phyloP scores from a whole-genome alignment of 148 eudicot genomes.

The Suaeda aralocaspica region DNA sequence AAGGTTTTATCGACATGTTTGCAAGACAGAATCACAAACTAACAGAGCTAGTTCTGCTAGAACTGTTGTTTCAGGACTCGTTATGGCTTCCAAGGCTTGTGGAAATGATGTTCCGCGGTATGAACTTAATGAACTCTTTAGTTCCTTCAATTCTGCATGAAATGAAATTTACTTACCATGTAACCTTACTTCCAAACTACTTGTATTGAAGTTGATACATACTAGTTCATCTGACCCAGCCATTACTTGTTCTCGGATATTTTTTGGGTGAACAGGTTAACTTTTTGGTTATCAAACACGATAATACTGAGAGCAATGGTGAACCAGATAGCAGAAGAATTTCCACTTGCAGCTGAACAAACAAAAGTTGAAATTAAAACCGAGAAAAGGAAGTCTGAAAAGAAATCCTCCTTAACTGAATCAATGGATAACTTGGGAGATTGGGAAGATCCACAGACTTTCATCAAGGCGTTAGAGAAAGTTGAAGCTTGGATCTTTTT shows the following conservation, averaged over 20 bases:
- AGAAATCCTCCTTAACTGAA: conserved; percentile 33
- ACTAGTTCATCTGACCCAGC: not conserved
- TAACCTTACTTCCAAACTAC: not conserved
- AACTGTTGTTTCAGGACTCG: conserved; percentile 59
- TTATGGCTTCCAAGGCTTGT: conserved; percentile 80
- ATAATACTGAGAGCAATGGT: conserved; percentile 68
- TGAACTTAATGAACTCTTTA: not conserved
- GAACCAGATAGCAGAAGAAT: conserved; percentile 45
- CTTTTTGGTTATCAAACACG: conserved; percentile 86
- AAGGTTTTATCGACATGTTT: conserved; percentile 63
- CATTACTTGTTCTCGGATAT: no score
- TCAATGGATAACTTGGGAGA: conserved; percentile 46
- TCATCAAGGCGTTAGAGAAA: conserved; percentile 67
- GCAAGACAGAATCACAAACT: conserved; percentile 35
- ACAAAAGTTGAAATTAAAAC: conserved; percentile 23
- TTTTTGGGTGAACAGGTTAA: conserved; percentile 44
- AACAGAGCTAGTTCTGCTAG: conserved; percentile 73
- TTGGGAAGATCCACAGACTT: conserved; percentile 72
- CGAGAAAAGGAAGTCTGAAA: conserved; percentile 31
- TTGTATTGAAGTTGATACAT: not conserved
- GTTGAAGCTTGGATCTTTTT: conserved; percentile 90
- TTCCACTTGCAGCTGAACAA: conserved; percentile 25
- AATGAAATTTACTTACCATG: not conserved
- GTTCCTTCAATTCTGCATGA: no score
- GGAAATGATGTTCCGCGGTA: conserved; percentile 87